Base-by-base conservation (phyloP, 2,329 filamentous ascomycete genomes). In the Chrysosporium keratinophilum region DNA sequence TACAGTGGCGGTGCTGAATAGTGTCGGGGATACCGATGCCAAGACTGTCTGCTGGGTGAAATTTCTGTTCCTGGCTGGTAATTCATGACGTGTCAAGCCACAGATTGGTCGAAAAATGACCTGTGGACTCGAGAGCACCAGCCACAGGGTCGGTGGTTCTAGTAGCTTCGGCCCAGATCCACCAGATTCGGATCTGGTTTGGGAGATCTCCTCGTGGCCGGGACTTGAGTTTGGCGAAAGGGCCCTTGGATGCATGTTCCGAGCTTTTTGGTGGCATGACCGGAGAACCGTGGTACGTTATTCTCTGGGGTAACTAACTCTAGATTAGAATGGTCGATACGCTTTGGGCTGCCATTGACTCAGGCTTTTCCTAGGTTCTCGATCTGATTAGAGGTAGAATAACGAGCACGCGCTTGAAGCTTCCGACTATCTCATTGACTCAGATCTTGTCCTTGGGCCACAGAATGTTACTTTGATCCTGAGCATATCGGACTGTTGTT, bases 81-180 rank as follows among this genome's bases (percentile, higher is more conserved):
- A 42, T 50, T 50, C 15, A 42, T 50, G 48, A 50, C 48, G 48
- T 50, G 48, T 50, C 48, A 50, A 50, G 48, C 48, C 48, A 50
- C 48, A 50, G 15, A 37, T 47, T 14, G 15, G 47, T 40, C 17
- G 14, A 37, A 35, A 28, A 31, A 42, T 42, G 15, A 44, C 5
- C 5, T 1, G 11, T 23, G 6, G 23, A 17, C 19, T 14, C n/a
- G 9, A 41, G 15, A 15, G 19, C 40, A 44, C 41, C 19, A 44
- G 41, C 41, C 41, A 44, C 41, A 44, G 15, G 39, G 15, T 23
- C 3, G n/a, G 3, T 20, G 17, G 41, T 23, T 44, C 17, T 23
- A n/a, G 35, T 5, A 5, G 35, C 35, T 37, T 37, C 35, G 35
- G n/a, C n/a, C 11, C 11, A 12, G n/a, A 37, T 37, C 35, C 35